Evolutionary conservation across 345 rosid species (phyloP), one percentile per base, ranked within the genome.

Genomic region (Leavenworthia alabamica): DNA sequence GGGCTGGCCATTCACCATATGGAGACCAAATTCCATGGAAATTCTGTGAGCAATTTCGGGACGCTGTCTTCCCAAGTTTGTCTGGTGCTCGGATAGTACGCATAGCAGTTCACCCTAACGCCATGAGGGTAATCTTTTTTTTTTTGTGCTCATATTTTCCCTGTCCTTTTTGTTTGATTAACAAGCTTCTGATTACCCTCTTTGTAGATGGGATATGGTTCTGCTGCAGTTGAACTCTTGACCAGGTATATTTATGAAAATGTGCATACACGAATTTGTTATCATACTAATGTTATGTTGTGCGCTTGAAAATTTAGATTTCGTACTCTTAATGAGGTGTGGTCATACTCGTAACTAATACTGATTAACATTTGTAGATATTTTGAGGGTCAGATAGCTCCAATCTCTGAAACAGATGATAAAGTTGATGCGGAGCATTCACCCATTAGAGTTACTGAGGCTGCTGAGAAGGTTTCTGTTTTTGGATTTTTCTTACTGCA

Each of bases 1-100:
- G 80, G 4, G 87, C 71, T 58, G 97, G 90, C 28, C 88, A 86
- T 81, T 86, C 81, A 63, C 99, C 99, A 6, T 81, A 36, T 79
- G 99, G 99, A 60, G 99, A 94, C 76, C 97, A 89, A 68, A 87
- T 94, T 57, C 97, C 99, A 23, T 94, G 99, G 99, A 94, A 94
- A 71, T 90, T 94, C 70, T 85, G 82, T 71, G 92, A 94, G 78
- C 89, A 88, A 59, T 94, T 85, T 45, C 81, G 83, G 57, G 92
- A 94, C 45, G 63, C 82, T 14, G 90, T 66, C 49, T 94, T 94
- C 65, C 99, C 99, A 54, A 75, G 78, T 52, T 85, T 94, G 62
- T 94, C 99, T 19, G 99, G 99, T 60, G 97, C 90, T 80, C 89
- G 99, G 42, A 86, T 93, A 32, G 99, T 90, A 41, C 90, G 99